These are phyloP conservation scores for Paraphoma sp. DNA, from an alignment of 2,329 filamentous ascomycete genomes.

Conservation along the genomic window DNA sequence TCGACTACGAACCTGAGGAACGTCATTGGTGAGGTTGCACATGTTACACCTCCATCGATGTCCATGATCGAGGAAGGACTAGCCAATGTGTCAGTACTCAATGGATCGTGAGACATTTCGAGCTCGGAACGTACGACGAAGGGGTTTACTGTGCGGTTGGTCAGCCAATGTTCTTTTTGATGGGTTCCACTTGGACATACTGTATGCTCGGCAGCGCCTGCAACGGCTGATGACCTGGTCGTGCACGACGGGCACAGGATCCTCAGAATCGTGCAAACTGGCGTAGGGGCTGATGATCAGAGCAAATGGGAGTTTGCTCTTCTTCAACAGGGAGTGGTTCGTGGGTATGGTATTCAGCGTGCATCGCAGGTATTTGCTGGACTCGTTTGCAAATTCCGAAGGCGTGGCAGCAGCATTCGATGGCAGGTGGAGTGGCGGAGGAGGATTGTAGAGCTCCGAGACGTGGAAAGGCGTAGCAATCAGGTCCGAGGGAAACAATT, in stretches of 20 bases:
- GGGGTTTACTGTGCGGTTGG: slow-evolving; percentile 87
- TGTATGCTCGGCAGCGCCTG: slow-evolving; percentile 89
- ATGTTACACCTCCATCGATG: slow-evolving; percentile 99
- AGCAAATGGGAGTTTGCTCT: slow-evolving; percentile 90
- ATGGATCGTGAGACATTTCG: not conserved
- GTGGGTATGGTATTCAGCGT: slow-evolving; percentile 94
- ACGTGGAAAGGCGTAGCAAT: slow-evolving; percentile 94
- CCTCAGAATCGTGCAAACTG: slow-evolving; percentile 89
- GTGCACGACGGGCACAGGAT: slow-evolving; percentile 87
- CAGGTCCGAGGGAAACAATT: slow-evolving; percentile 90
- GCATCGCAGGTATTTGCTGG: slow-evolving; percentile 91
- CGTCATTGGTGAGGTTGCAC: slow-evolving; percentile 98
- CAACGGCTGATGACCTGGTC: slow-evolving; percentile 98
- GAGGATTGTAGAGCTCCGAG: slow-evolving; percentile 87
- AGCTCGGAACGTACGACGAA: slow-evolving; percentile 67
- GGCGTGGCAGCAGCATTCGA: slow-evolving; percentile 93
- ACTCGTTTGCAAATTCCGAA: slow-evolving; percentile 89
- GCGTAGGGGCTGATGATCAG: slow-evolving; percentile 96
- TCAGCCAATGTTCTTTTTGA: slow-evolving; percentile 61
- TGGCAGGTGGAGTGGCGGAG: slow-evolving; percentile 88
- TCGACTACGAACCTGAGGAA: slow-evolving; percentile 69
- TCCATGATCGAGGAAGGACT: slow-evolving; percentile 87
- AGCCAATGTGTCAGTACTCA: slow-evolving; percentile 6
- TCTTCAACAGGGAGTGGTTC: slow-evolving; percentile 91
- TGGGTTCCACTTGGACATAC: not conserved